Evolutionary conservation across 1,139 yeast species (phyloP).

Genomic region (Debaryomyces singareniensis): DNA sequence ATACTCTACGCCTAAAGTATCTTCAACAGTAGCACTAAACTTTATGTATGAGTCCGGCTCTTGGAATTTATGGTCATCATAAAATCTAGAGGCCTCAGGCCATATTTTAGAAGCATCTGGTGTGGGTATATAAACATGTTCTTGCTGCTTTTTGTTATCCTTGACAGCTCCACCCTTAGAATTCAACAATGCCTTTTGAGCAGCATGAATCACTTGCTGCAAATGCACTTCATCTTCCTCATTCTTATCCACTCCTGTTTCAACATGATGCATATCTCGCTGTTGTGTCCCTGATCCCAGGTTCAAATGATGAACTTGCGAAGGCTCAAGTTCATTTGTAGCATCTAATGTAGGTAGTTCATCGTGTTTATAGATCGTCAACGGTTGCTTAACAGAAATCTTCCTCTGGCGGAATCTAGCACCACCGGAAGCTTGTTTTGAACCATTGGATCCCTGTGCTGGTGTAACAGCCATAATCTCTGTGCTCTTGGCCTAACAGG

Average conservation of each 20-base stretch:
- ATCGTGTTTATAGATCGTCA: conserved; percentile 68
- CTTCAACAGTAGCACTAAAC: conserved; percentile 92
- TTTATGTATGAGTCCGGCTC: conserved; percentile 81
- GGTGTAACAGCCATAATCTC: conserved; percentile 23
- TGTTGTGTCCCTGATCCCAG: conserved; percentile 51
- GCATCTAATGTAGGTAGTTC: conserved; percentile 75
- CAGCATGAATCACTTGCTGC: conserved; percentile 81
- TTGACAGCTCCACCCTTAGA: conserved; percentile 15
- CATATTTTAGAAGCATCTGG: conserved; percentile 89
- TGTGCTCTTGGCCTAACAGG: background rate
- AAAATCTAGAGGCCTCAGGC: conserved; percentile 70
- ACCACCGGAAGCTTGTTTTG: conserved; percentile 36
- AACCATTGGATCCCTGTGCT: conserved; percentile 23
- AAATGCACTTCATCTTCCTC: conserved; percentile 97
- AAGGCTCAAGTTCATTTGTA: conserved; percentile 37
- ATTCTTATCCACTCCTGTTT: conserved; percentile 96
- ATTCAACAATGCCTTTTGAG: conserved; percentile 52
- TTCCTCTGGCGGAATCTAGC: conserved; percentile 87
- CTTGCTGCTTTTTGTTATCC: conserved; percentile 32
- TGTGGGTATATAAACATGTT: conserved; percentile 84
- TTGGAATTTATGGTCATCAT: conserved; percentile 52
- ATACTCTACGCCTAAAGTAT: conserved; percentile 79
- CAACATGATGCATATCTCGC: conserved; percentile 83
- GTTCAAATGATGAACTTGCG: conserved; percentile 38
- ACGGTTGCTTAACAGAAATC: conserved; percentile 84